Conservation (phyloP, 768 basidiomycete species). For the Gymnopilus dilepis region DNA sequence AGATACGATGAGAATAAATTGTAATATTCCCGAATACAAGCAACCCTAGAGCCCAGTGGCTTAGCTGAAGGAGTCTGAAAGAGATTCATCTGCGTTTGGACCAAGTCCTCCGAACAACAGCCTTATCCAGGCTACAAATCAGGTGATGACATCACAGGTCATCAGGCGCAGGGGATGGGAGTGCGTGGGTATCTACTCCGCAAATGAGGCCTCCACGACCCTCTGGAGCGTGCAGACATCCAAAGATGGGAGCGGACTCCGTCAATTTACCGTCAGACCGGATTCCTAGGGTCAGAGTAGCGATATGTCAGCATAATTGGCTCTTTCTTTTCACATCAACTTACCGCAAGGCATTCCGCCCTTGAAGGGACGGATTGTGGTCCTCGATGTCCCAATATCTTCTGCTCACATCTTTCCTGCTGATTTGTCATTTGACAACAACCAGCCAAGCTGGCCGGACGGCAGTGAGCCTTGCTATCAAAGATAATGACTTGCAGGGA, state of each 20-base stretch:
- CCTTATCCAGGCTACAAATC: background rate
- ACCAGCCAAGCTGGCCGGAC: conserved; percentile 12
- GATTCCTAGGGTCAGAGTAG: background rate
- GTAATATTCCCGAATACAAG: background rate
- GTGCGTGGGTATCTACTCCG: background rate
- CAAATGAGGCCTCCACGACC: conserved; percentile 5
- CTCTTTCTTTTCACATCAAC: background rate
- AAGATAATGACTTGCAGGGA: conserved; percentile 19
- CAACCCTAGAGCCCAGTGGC: background rate
- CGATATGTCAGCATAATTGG: conserved; percentile 4
- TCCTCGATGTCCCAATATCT: conserved; percentile 14
- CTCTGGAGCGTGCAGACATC: conserved; percentile 6
- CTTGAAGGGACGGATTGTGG: conserved; percentile 14
- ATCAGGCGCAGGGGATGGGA: background rate
- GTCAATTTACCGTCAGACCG: conserved; percentile 8
- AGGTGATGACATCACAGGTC: conserved; percentile 10
- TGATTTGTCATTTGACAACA: conserved; percentile 20
- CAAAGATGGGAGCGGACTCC: conserved; percentile 19
- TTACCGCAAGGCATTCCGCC: conserved; percentile 10
- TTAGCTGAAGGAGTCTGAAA: background rate
- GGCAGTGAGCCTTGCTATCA: conserved; percentile 13
- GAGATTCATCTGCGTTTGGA: background rate
- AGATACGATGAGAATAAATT: too few species aligned
- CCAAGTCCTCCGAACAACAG: background rate
- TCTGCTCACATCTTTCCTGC: conserved; percentile 19